Evolutionary conservation across 805 yeast genomes (phyloP), one percentile per base, ranked within the genome.

Genomic region (Vanderwaltozyma polyspora): DNA sequence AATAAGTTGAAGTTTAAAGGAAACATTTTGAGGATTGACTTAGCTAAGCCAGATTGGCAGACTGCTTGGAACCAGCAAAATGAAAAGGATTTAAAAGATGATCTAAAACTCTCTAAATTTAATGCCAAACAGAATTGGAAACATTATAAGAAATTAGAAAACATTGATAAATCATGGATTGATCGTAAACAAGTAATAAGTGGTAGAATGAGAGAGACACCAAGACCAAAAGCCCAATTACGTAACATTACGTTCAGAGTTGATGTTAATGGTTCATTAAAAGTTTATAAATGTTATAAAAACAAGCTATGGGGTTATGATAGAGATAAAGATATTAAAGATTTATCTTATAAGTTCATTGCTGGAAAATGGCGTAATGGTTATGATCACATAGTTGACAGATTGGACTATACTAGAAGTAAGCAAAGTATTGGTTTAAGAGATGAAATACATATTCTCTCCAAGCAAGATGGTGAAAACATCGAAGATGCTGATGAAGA

Each of bases 291-390:
- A 45, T 64, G 78, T 44, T 70, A 68, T 46, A 85, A 86, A 59
- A 74, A 78, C 22, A 86, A 86, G 52, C 67, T 91, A 27, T 89
- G 98, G 98, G 97, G 97, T 3, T 68, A 74, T 40, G 86, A 81
- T 44, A 82, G 81, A 60, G 68, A 72, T 42, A 78, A 71, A 46
- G 63, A 67, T 3, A 53, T 67, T 3, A 66, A 68, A 23, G 91
- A 79, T 45, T 63, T 86, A 44, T 81, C 79, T 0, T 70, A 66
- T 57, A 63, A 64, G 35, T 87, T 72, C 52, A 62, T 57, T 8
- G 70, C 77, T 40, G 82, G 80, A 0, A 70, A 67, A 30, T 85
- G 95, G 95, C 70, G 69, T 44, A 83, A 81, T 54, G 86, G 86
- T 5, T 75, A 72, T 40, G 82, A 78, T 32, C 93, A 83, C 51